Base-by-base conservation (phyloP, 805 yeast species). In the Yarrowia bubula region DNA sequence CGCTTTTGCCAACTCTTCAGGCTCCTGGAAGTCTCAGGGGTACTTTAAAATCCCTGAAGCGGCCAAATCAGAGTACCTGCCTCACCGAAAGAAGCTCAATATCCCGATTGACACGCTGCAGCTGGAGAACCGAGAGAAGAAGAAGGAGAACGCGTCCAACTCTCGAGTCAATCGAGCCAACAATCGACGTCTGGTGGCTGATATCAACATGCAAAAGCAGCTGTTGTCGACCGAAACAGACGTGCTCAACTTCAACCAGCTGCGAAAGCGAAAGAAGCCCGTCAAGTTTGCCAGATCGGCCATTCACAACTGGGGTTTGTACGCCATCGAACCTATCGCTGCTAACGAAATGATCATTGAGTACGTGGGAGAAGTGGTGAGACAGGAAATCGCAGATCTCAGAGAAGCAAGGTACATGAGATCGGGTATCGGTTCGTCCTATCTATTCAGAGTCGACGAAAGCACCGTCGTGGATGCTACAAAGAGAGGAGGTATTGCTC, bases 301-400 rank as follows among this genome's bases (percentile, higher is more conserved):
- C 0, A 95, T 95, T 72, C 99, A 95, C 75, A 91, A 93, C 72
- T 95, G 99, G 99, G 99, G 99, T 0, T 78, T 95, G 43, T 95
- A 92, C 76, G 99, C 99, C 0, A 78, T 90, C 71, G 98, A 95
- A 72, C 96, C 96, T 1, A 95, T 95, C 72, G 89, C 91, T n/a
- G 96, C 95, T 0, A 89, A 86, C 69, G 99, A 95, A 75, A 93
- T 95, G 97, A 92, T 95, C 72, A 93, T 95, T 66, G 99, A 95
- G 75, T 95, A 95, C 71, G 98, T 95, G 4, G 99, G 99, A 33
- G 98, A 95, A 70, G 83, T 96, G 65, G 86, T 95, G 33, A 81
- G 98, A 65, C 97, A 91, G 72, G 97, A 90, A 66, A 93, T 92
- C 44, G 96, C 98, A 1, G 99, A 95, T 71, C 84, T 90, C 70